A percentile compares a stretch with the other conserved stretches of the same genome.
phyloP scores from a whole-genome alignment of 306 rosid species.

The Sicyos baderoa region DNA sequence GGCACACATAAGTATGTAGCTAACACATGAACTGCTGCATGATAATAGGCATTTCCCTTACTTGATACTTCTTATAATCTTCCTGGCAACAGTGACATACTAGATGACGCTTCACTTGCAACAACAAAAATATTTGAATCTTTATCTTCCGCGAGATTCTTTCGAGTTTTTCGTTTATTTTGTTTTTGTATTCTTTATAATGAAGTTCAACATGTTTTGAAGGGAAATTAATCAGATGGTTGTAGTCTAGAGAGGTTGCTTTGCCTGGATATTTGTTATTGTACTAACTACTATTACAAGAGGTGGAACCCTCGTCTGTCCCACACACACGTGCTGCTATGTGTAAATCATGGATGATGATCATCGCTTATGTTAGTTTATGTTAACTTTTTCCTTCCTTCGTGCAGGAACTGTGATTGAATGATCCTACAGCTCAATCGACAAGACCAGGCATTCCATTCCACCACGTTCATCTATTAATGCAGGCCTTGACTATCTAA shows the following conservation, averaged over 20 bases:
- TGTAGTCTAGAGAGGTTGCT: not conserved
- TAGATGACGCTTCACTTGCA: not conserved
- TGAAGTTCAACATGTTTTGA: not conserved
- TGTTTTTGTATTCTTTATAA: no score
- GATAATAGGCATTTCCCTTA: not conserved
- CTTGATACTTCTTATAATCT: constrained; percentile 9
- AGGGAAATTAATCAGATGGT: not conserved
- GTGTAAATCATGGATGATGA: not conserved
- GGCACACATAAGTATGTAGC: not conserved
- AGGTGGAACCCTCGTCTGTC: not conserved
- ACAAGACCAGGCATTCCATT: constrained; percentile 4
- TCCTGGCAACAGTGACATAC: not conserved
- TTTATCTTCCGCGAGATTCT: not conserved
- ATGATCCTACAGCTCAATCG: not conserved
- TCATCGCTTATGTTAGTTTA: not conserved
- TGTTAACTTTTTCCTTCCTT: not conserved
- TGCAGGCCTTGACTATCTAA: constrained; percentile 10
- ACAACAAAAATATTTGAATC: not conserved
- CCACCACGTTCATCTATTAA: not conserved
- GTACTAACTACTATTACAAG: not conserved
- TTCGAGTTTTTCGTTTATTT: not conserved
- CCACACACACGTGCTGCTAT: constrained; percentile 11
- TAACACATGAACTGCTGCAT: not conserved
- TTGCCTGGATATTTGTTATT: not conserved
- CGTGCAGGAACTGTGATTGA: constrained; percentile 1